Evolutionary conservation across 768 basidiomycete species (phyloP).

Genomic region (Flagelloscypha sp.): DNA sequence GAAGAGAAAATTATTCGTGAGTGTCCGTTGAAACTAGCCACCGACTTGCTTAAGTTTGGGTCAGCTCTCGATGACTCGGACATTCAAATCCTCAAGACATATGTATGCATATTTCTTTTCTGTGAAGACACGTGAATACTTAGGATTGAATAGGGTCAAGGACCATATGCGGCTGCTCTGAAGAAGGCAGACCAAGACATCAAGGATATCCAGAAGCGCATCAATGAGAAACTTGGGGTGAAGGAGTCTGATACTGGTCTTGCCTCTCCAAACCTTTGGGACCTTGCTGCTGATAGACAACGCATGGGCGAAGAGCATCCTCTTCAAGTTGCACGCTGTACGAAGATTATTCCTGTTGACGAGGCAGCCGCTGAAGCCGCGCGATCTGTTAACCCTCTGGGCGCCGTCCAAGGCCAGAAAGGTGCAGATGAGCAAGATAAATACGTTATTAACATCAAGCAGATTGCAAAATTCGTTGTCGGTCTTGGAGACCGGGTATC

Average conservation of each 20-base stretch:
- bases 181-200: conserved; percentile 90
- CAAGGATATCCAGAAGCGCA: conserved; percentile 92
- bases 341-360: conserved; percentile 91
- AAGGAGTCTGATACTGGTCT: conserved; percentile 98
- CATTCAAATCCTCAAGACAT: conserved; percentile 98
- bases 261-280: conserved; percentile 96
- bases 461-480: conserved; percentile 99
- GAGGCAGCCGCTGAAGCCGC: conserved; percentile 69
- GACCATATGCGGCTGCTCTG: conserved; percentile 84
- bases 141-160: conserved; percentile 70
- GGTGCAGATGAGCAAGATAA: conserved; percentile 99
- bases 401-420: conserved; percentile 79
- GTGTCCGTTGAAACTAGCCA: conserved; percentile 23
- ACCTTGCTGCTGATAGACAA: conserved; percentile 85
- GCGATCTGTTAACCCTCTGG: conserved; percentile 67
- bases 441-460: conserved; percentile 99
- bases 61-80: conserved; percentile 94
- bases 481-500: conserved; percentile 94
- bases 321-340: conserved; percentile 94
- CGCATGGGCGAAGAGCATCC: conserved; percentile 91
- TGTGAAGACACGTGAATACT: conserved; percentile 1
- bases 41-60: no score
- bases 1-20: conserved; percentile 89
- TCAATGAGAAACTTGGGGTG: conserved; percentile 96
- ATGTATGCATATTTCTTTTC: conserved; percentile 43